Conservation (phyloP, 2,329 filamentous ascomycete species). For the Sclerotinia nivalis region DNA sequence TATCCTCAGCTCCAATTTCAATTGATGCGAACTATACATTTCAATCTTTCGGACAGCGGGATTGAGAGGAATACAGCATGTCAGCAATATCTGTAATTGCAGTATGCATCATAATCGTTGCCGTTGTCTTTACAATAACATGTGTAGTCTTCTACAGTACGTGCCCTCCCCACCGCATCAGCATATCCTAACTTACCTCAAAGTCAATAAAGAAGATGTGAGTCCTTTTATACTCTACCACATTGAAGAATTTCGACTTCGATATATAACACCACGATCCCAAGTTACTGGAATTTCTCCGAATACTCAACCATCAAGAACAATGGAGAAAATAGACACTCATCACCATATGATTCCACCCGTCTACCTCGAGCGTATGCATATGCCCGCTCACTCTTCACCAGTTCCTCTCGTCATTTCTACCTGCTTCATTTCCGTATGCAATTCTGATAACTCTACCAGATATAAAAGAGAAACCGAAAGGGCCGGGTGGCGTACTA, state of each 20-base stretch:
- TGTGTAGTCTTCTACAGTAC: conserved; percentile 4
- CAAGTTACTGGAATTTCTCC: not conserved
- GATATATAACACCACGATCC: not conserved
- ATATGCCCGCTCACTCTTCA: not conserved
- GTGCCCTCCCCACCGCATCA: not conserved
- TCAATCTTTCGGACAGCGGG: not conserved
- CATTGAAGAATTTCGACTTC: not conserved
- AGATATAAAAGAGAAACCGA: conserved; percentile 2
- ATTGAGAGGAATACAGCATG: not conserved
- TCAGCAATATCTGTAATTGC: not conserved
- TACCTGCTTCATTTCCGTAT: not conserved
- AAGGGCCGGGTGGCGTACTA: not conserved
- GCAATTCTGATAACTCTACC: not conserved
- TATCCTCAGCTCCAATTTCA: not conserved
- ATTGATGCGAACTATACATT: not conserved
- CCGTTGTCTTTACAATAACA: not conserved
- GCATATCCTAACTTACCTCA: not conserved
- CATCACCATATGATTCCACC: conserved; percentile 17
- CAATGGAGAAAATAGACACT: conserved; percentile 8
- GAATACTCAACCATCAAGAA: not conserved
- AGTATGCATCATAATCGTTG: conserved; percentile 14
- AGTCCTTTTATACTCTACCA: not conserved
- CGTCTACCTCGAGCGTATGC: conserved; percentile 13
- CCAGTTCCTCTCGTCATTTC: fast-evolving
- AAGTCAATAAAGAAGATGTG: conserved; percentile 19